Base-by-base conservation (phyloP, 2,329 filamentous ascomycete species). In the Fusarium fracticaudum region DNA sequence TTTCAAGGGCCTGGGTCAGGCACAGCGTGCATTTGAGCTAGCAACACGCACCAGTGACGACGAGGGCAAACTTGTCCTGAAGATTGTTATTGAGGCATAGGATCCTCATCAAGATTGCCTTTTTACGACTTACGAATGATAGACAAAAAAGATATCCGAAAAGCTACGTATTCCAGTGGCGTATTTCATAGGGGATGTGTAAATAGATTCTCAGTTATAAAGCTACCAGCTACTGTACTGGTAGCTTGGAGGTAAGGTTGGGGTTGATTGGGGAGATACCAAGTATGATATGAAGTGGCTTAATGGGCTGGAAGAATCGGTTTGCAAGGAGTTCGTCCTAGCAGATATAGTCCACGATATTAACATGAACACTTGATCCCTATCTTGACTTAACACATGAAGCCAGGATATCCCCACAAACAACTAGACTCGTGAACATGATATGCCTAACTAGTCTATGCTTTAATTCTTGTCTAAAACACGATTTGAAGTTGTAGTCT, bases 41-140 rank as follows among this genome's bases (percentile, higher is more conserved):
- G 93, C 92, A 5, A 88, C 90, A 20, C 89, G 89, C 77, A 93
- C 91, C 0, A 87, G 88, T 43, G 93, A 94, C 76, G 89, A 90
- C 38, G 84, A 91, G 4, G 92, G 92, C 2, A 91, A 90, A 24
- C 81, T 94, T 60, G 91, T 94, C 22, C 82, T 94, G 71, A 94
- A 94, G 84, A 92, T 94, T 45, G 88, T 94, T 45, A 89, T 91
- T 70, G 88, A 90, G 78, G 84, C 85, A 58, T 89, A 81, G 81
- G 35, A 22, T 13, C 22, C 29, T 31, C 22, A 20, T 43, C 15
- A 24, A 35, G 24, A 53, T 67, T 26, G 20, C 38, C 64, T 50
- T 59, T 38, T 48, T 45, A 73, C 59, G 60, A 44, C 31, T 71
- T 68, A 71, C 47, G 72, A 70, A 45, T 54, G 64, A 68, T 76